Percentiles rank a stretch among this genome's conserved stretches.
phyloP scores from a whole-genome alignment of 495 filamentous ascomycete genomes.

The Penicillium verhagenii region DNA sequence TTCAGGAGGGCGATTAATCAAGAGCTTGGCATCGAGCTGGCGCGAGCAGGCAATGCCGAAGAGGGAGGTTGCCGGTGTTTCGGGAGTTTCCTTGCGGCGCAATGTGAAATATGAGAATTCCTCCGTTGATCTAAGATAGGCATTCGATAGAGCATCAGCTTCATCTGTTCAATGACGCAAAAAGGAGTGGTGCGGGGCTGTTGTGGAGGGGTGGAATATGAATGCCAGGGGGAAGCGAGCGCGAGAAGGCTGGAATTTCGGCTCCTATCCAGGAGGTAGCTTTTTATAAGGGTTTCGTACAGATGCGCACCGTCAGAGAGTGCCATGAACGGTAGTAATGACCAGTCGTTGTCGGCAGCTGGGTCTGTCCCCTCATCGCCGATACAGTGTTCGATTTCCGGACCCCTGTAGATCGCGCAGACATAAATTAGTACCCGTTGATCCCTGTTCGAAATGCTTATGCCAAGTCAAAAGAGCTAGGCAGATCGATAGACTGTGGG shows the following conservation, averaged over 20 bases:
- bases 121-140: constrained; percentile 64
- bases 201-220: background rate
- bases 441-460: background rate
- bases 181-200: background rate
- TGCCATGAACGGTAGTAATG: constrained; percentile 94
- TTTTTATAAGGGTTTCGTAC: constrained; percentile 46
- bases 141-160: background rate
- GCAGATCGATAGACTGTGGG: background rate
- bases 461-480: background rate
- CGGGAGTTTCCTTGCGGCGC: constrained; percentile 59
- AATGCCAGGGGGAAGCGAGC: background rate
- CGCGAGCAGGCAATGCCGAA: constrained; percentile 96
- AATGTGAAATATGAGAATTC: constrained; percentile 99
- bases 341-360: constrained; percentile 86
- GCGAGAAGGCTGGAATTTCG: background rate
- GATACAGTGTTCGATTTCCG: constrained; percentile 92
- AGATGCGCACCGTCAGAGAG: constrained; percentile 92
- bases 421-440: background rate
- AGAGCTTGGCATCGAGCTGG: constrained; percentile 76
- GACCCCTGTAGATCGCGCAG: constrained; percentile 58
- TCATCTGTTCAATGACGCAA: background rate
- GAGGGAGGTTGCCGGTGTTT: constrained; percentile 70
- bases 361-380: constrained; percentile 79
- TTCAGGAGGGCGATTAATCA: constrained; percentile 76
- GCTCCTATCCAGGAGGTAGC: background rate